Evolutionary conservation across 2,329 filamentous ascomycete species (phyloP), one percentile per base, ranked within the genome.

Genomic region (Metarhizium robertsii): DNA sequence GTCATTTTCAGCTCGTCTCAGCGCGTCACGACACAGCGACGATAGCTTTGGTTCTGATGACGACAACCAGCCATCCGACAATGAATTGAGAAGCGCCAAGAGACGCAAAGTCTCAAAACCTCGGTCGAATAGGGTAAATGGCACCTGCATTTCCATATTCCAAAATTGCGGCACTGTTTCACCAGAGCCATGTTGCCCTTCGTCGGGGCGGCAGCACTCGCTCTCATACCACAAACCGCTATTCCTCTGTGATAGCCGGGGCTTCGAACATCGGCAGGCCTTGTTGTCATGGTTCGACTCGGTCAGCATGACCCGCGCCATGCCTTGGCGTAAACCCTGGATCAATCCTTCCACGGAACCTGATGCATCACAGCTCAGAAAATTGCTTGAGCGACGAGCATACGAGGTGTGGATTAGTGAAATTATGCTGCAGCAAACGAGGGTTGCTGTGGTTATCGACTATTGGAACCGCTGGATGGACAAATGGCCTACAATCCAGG

Each of bases 361-460:
- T 16, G 62, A 70, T 16, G 61, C 64, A 1, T 58, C 64, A 2
- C 67, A 69, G n/a, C 68, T 79, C 8, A 72, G 73, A 34, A 50
- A 56, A n/a, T 66, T 65, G 2, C 70, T 84, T 11, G 76, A 78
- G 56, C 74, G 70, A 34, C 77, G 83, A 50, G 83, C 82, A 2
- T 86, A 86, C 68, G 77, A 85, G 65, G 82, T 86, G 50, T 85
- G 82, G 80, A 83, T 86, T 63, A 82, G 78, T 62, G 83, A 86
- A 69, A 79, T 85, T 61, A 86, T 86, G 83, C 74, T 85, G 11
- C 83, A 86, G 65, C 83, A 86, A 67, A 86, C 83, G 2, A 79
- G 83, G 32, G 83, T 86, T 4, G 75, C 79, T 2, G 78, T 77
- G 6, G 83, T 85, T 0, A 78, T 84, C 20, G 79, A 78, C 51